phyloP scores from a whole-genome alignment of 2,329 filamentous ascomycete genomes.

The Epichloe sp. region DNA sequence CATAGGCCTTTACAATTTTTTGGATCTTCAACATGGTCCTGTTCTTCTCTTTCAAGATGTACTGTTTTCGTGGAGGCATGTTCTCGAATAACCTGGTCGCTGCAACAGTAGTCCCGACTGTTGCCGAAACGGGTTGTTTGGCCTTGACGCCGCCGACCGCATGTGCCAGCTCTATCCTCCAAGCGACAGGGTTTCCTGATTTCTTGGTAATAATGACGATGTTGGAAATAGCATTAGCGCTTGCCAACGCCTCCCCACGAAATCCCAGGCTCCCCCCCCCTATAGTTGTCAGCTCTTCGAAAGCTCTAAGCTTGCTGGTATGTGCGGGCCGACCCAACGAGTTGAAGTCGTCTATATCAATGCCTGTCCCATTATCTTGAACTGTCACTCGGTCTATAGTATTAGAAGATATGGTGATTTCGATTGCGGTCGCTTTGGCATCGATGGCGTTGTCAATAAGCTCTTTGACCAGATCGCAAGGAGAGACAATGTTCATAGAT shows the following conservation, averaged over 20 bases:
- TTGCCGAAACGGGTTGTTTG: conserved; percentile 31
- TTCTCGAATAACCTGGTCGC: conserved; percentile 44
- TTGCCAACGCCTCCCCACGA: conserved; percentile 60
- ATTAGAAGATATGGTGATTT: conserved; percentile 50
- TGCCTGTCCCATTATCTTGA: conserved; percentile 62
- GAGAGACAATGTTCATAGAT: conserved; percentile 44
- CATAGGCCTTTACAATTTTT: conserved; percentile 49
- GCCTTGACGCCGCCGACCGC: conserved; percentile 18
- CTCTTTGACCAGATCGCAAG: conserved; percentile 57
- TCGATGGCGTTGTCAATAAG: conserved; percentile 68
- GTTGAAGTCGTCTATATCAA: conserved; percentile 46
- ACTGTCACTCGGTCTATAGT: conserved; percentile 58
- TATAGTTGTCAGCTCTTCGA: conserved; percentile 45
- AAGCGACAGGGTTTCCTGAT: conserved; percentile 45
- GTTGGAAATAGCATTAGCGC: conserved; percentile 45
- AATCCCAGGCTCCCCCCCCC: conserved; percentile 57
- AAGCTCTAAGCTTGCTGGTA: conserved; percentile 59
- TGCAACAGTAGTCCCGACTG: conserved; percentile 56
- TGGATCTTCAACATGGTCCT: conserved; percentile 47
- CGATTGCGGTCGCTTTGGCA: conserved; percentile 51
- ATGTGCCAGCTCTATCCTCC: conserved; percentile 29
- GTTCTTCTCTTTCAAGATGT: conserved; percentile 40
- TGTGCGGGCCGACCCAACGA: conserved; percentile 51
- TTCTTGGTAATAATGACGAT: conserved; percentile 52
- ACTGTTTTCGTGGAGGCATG: conserved; percentile 50